phyloP scores from a whole-genome alignment of 2,329 filamentous ascomycete species.

The Aureobasidium sp. region DNA sequence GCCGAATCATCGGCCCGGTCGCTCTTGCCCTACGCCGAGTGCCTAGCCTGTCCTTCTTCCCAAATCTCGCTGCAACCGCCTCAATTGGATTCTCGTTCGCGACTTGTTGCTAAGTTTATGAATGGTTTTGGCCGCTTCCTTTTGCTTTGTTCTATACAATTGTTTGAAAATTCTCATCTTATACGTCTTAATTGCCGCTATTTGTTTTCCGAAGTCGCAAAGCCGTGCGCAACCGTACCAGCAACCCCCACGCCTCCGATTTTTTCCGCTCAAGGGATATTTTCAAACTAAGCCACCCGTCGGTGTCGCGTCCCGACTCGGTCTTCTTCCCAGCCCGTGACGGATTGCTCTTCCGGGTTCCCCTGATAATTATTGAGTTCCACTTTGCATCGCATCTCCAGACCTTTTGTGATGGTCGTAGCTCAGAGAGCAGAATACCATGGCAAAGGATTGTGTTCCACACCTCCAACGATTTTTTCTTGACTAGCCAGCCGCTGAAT shows the following conservation, averaged over 20 bases:
- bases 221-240: constrained; percentile 7
- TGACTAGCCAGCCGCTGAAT: not conserved
- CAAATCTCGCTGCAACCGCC: not conserved
- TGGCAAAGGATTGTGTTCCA: not conserved
- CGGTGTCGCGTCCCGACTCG: not conserved
- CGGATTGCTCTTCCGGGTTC: not conserved
- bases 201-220: not conserved
- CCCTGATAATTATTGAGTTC: not conserved
- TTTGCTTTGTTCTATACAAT: not conserved
- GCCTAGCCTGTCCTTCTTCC: not conserved
- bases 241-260: constrained; percentile 4
- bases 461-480: not conserved
- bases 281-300: not conserved
- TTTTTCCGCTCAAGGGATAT: not conserved
- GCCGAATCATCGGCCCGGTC: constrained; percentile 3
- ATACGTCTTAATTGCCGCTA: not conserved
- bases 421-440: not conserved
- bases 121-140: constrained; percentile 1
- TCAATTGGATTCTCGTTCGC: not conserved
- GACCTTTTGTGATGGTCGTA: not conserved
- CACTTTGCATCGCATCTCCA: not conserved
- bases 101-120: constrained; percentile 5
- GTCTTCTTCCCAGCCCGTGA: not conserved
- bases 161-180: not conserved
- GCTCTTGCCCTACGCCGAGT: not conserved